Conservation (phyloP, 495 filamentous ascomycete species). For the Cudoniella acicularis region DNA sequence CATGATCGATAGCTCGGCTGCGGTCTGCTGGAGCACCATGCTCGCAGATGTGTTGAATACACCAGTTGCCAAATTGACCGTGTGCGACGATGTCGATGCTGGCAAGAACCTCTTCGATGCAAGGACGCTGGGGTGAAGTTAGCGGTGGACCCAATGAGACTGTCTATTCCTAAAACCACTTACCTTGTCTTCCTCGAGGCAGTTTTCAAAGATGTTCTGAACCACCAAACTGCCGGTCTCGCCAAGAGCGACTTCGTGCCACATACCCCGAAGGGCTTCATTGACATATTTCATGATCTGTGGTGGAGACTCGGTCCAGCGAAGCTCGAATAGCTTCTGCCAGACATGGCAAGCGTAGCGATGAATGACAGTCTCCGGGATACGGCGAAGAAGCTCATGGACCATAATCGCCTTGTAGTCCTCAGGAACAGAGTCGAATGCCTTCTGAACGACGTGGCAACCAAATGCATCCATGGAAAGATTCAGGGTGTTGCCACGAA, state of each 20-base stretch:
- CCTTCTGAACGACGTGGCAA: constrained; percentile 97
- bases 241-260: constrained; percentile 95
- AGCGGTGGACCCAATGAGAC: constrained; percentile 27
- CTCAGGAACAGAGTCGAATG: constrained; percentile 94
- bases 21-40: constrained; percentile 90
- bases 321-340: constrained; percentile 99
- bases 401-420: constrained; percentile 99
- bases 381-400: constrained; percentile 88
- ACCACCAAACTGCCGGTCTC: constrained; percentile 97
- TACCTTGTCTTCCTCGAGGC: constrained; percentile 97
- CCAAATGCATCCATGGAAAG: constrained; percentile 98
- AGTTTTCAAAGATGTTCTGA: constrained; percentile 99
- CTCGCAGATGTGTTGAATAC: constrained; percentile 98
- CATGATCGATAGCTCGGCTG: constrained; percentile 89
- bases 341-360: constrained; percentile 98
- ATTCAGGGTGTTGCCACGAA: constrained; percentile 88
- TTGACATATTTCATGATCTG: constrained; percentile 99
- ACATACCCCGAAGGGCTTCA: constrained; percentile 92
- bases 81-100: constrained; percentile 95
- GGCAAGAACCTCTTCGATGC: constrained; percentile 90
- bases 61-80: constrained; percentile 99
- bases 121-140: constrained; percentile 66
- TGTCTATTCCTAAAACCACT: constrained; percentile 19
- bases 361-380: constrained; percentile 97
- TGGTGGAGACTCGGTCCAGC: constrained; percentile 90